Evolutionary conservation across 2,329 filamentous ascomycete genomes (phyloP).

Genomic region (Hymenoscyphus repandus): DNA sequence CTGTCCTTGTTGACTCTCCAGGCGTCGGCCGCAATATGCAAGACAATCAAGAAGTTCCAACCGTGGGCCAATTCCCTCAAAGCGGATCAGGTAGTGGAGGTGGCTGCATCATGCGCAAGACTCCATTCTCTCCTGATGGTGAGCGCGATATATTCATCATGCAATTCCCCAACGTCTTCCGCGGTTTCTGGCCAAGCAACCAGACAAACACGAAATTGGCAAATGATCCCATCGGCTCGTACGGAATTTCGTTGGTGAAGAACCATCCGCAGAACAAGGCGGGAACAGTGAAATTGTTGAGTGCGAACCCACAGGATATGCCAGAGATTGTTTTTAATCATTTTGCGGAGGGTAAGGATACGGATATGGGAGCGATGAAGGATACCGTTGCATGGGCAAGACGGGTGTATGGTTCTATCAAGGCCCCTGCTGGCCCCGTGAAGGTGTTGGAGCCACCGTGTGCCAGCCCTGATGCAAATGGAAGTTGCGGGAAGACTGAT

Average conservation of each 20-base stretch:
- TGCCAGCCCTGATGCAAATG: background rate
- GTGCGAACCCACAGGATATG: conserved; percentile 55
- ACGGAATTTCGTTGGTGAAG: conserved; percentile 24
- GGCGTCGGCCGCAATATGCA: conserved; percentile 51
- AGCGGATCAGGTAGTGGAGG: background rate
- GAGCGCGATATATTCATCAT: conserved; percentile 35
- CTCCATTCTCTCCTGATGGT: conserved; percentile 22
- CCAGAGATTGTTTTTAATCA: conserved; percentile 60
- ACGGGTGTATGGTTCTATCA: background rate
- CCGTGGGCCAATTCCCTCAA: background rate
- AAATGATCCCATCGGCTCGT: background rate
- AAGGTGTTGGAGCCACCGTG: conserved; percentile 1
- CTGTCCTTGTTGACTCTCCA: conserved; percentile 47
- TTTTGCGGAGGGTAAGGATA: conserved; percentile 33
- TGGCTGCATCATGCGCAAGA: conserved; percentile 4
- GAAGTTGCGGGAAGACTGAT: background rate
- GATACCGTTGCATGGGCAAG: conserved; percentile 32
- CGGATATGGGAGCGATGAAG: conserved; percentile 35
- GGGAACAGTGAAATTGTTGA: conserved; percentile 56
- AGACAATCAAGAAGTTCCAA: conserved; percentile 24
- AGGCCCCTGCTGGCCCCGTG: background rate
- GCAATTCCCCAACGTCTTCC: conserved; percentile 22
- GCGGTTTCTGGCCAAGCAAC: conserved; percentile 36
- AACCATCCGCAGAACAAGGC: conserved; percentile 40
- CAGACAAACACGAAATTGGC: conserved; percentile 33